Base-by-base conservation (phyloP, 1,284 basidiomycete genomes). In the Pyrrhoderma lamaoense region DNA sequence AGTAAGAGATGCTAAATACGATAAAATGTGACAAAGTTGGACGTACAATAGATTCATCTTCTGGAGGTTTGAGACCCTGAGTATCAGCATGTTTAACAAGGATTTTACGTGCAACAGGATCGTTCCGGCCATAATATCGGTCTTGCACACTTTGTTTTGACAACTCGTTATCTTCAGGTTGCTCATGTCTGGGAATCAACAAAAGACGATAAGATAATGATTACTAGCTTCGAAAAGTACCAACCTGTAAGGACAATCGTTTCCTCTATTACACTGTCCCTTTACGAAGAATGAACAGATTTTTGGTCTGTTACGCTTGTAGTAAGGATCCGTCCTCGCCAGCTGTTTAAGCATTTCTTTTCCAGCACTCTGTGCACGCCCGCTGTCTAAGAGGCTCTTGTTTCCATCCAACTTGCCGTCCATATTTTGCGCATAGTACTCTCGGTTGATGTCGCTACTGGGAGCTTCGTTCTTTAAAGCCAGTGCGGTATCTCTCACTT, bases 391-490 rank as follows among this genome's bases (percentile, higher is more conserved):
- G 38, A 77, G 71, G 13, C 82, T 81, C 60, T 81, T 81, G 54
- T 77, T 80, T 0, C 82, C 85, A 38, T 79, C 77, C 58, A 89
- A 67, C 85, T 93, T 87, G 48, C 76, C 76, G 67, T 97, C 94
- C 79, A 95, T 85, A 65, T 96, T 96, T 67, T 98, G 94, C 1
- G 93, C 93, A 67, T 92, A 97, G 68, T 95, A 99, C 70, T 98
- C 93, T 59, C 92, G 77, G 66, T 99, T 99, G 70, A 98, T 90
- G 62, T 98, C 93, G 62, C 90, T 93, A 47, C 85, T 93, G 5
- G 95, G 96, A 1, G 93, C 94, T 59, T 90, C 85, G 62, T 81
- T 88, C 67, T 91, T 80, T 39, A 92, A 64, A 8, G 87, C 92
- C 42, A 99, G 69, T 5, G 96, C 96, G 0, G 94, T 95, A 67